phyloP scores from a whole-genome alignment of 257 asterid genomes.

The Plectranthus barbatus region DNA sequence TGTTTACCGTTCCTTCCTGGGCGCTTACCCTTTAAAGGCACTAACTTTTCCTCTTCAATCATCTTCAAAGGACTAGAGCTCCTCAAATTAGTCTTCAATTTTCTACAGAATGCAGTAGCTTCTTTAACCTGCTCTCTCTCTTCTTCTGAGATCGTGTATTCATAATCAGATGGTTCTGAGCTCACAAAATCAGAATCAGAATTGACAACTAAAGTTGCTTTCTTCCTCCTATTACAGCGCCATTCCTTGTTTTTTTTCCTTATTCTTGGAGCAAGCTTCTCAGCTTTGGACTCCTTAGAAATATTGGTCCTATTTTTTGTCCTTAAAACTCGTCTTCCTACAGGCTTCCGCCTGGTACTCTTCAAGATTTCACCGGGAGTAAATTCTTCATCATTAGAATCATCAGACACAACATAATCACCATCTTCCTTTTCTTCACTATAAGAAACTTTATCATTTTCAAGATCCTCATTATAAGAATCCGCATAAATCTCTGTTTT shows the following conservation, averaged over 20 bases:
- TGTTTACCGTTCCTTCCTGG: slow-evolving; percentile 58
- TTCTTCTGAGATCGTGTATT: slow-evolving; percentile 79
- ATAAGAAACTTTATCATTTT: slow-evolving; percentile 19
- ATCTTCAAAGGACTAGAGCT: slow-evolving; percentile 28
- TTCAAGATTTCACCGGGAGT: slow-evolving; percentile 33
- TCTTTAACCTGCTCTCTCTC: slow-evolving; percentile 86
- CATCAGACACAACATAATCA: slow-evolving; percentile 27
- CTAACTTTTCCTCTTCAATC: slow-evolving; percentile 23
- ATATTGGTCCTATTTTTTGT: slow-evolving; percentile 24
- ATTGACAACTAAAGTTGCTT: slow-evolving; percentile 17
- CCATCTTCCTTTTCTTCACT: slow-evolving; percentile 24
- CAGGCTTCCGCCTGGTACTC: slow-evolving; percentile 24
- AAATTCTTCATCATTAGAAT: slow-evolving; percentile 48
- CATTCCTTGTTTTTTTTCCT: slow-evolving; percentile 31
- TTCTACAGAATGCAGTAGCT: slow-evolving; percentile 46
- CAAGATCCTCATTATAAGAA: slow-evolving; percentile 17
- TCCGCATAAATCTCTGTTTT: slow-evolving; percentile 7
- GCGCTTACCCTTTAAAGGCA: slow-evolving; percentile 30
- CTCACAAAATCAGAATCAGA: slow-evolving; percentile 73
- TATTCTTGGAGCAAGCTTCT: slow-evolving; percentile 10
- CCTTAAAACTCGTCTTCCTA: slow-evolving; percentile 18
- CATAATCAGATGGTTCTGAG: slow-evolving; percentile 59
- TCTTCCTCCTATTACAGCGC: slow-evolving; percentile 37
- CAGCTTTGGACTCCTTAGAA: slow-evolving; percentile 20
- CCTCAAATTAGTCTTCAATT: slow-evolving; percentile 34